Evolutionary conservation across 345 rosid genomes (phyloP).

Genomic region (Litchi chinensis): DNA sequence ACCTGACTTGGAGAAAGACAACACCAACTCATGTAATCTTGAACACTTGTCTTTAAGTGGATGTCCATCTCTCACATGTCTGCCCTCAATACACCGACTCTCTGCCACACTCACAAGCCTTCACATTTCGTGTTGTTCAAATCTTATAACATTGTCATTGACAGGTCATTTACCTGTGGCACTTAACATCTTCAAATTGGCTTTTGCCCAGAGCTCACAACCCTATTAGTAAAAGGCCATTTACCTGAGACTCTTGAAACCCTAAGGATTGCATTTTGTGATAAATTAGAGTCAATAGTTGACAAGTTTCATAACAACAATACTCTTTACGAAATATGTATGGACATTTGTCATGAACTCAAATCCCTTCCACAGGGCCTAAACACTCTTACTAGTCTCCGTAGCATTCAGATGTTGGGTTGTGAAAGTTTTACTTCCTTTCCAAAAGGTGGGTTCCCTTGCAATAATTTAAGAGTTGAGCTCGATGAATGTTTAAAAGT

Average conservation of each 20-base stretch:
- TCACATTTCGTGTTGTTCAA: rapidly evolving
- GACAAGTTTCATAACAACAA: background rate
- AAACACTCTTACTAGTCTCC: background rate
- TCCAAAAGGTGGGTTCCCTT: background rate
- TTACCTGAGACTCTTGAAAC: background rate
- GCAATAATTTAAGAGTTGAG: no score
- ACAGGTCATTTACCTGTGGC: background rate
- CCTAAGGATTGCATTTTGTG: rapidly evolving
- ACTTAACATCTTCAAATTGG: background rate
- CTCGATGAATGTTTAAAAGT: background rate
- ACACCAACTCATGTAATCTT: background rate
- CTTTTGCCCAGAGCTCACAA: background rate
- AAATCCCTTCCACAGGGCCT: background rate
- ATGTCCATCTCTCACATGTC: background rate
- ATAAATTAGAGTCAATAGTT: background rate
- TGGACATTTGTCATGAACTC: background rate
- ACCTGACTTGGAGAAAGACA: no score
- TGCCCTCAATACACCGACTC: background rate
- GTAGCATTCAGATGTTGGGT: rapidly evolving
- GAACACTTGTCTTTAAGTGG: background rate
- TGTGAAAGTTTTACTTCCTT: background rate
- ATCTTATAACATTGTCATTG: background rate
- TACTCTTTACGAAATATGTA: background rate
- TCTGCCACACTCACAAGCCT: background rate
- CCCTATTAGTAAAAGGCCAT: background rate